Percentiles rank a stretch among this genome's conserved stretches.
These are phyloP conservation scores for Juglanconis sp. DNA, from an alignment of 2,329 filamentous ascomycete genomes.

Conservation along the genomic window DNA sequence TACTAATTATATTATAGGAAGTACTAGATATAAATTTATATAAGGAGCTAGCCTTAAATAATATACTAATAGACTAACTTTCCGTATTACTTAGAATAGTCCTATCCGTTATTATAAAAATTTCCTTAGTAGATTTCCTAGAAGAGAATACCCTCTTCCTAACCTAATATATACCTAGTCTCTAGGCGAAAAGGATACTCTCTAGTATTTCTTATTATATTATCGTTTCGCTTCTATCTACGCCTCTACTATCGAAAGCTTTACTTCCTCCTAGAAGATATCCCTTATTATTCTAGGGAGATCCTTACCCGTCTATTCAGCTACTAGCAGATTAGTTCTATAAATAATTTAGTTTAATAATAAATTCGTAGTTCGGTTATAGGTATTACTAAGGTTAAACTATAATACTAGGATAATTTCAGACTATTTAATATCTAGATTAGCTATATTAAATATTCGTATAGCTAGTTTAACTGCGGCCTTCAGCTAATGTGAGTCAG, in stretches of 20 bases:
- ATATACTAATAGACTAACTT: background rate
- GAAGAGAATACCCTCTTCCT: background rate
- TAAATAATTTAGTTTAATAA: background rate
- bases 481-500: no score
- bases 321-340: background rate
- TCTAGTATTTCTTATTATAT: background rate
- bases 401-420: no score
- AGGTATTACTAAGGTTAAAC: no score
- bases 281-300: background rate
- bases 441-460: no score
- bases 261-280: background rate
- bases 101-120: no score
- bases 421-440: no score
- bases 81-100: background rate
- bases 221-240: background rate
- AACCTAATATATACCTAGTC: background rate
- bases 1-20: background rate
- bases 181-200: background rate
- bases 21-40: background rate
- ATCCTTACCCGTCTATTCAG: background rate
- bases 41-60: background rate
- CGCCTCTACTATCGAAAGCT: background rate
- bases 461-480: no score
- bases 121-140: no score
- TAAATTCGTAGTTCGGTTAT: no score